Percentiles rank a stretch among this genome's conserved stretches.
Conservation (phyloP, 805 yeast species). For the Clavispora carvajalis region DNA sequence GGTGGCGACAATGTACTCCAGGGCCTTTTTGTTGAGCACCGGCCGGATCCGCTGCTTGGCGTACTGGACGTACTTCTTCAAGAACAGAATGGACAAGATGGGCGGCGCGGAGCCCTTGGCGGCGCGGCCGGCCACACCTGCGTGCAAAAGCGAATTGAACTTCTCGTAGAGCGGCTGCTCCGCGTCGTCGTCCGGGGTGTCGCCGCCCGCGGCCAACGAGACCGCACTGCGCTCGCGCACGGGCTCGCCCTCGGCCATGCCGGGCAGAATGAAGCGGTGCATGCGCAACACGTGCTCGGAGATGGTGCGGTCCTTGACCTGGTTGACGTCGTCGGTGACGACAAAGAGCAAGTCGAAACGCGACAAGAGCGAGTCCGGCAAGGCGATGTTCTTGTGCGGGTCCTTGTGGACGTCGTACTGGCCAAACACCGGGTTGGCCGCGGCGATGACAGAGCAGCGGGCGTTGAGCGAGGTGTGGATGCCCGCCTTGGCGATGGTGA, state of each 20-base stretch:
- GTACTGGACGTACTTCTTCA: conserved; percentile 89
- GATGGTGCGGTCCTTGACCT: conserved; percentile 74
- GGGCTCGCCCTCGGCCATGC: conserved; percentile 89
- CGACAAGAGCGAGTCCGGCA: conserved; percentile 92
- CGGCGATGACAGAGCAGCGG: conserved; percentile 93
- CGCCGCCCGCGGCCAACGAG: conserved; percentile 78
- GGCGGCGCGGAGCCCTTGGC: conserved; percentile 23
- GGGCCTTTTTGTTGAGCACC: conserved; percentile 68
- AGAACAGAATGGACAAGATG: conserved; percentile 67
- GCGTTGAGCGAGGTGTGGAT: conserved; percentile 95
- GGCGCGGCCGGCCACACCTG: conserved; percentile 49
- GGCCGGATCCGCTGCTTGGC: conserved; percentile 88
- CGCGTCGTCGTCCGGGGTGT: conserved; percentile 41
- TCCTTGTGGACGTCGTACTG: conserved; percentile 94
- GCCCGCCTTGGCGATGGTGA: conserved; percentile 96
- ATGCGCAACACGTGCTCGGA: conserved; percentile 93
- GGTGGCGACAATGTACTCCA: conserved; percentile 71
- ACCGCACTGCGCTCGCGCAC: conserved; percentile 70
- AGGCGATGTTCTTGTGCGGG: conserved; percentile 93
- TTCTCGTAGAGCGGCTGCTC: conserved; percentile 75
- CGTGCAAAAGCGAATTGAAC: conserved; percentile 75
- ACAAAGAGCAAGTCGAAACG: conserved; percentile 95
- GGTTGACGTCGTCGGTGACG: conserved; percentile 92
- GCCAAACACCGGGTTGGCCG: conserved; percentile 96
- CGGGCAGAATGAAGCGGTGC: conserved; percentile 85